These are phyloP conservation scores for Rhizopus delemar DNA, from an alignment of 371 early-diverging fungal genomes.

Conservation along the genomic window DNA sequence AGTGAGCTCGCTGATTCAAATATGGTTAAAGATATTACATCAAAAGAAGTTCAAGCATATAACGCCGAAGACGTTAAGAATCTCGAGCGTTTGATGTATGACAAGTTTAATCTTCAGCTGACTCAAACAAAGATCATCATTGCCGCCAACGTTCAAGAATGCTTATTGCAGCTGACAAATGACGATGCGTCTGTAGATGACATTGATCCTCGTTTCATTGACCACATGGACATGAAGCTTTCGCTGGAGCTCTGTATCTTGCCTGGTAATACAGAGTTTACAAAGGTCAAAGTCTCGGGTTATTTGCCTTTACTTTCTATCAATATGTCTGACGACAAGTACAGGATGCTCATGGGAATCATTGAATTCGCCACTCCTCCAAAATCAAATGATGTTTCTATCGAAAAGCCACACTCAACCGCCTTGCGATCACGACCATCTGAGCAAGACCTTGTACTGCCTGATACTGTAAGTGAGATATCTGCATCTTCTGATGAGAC, in stretches of 20 bases:
- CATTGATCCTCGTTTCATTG: conserved; percentile 62
- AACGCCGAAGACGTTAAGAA: conserved; percentile 55
- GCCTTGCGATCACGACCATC: neutral
- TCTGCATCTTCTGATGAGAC: conserved; percentile 16
- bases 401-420: neutral
- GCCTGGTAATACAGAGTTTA: conserved; percentile 64
- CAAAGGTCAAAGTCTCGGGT: conserved; percentile 71
- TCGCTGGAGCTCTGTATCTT: conserved; percentile 76
- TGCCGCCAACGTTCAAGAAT: conserved; percentile 61
- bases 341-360: conserved; percentile 76
- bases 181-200: conserved; percentile 10
- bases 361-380: conserved; percentile 63
- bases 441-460: conserved; percentile 16
- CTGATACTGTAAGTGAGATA: conserved; percentile 22
- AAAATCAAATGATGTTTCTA: conserved; percentile 24
- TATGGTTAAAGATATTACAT: conserved; percentile 57
- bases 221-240: conserved; percentile 71
- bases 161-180: conserved; percentile 63
- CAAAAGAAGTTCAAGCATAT: conserved; percentile 49
- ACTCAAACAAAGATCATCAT: conserved; percentile 69
- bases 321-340: conserved; percentile 81
- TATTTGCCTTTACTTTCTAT: conserved; percentile 73
- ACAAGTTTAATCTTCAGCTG: conserved; percentile 73
- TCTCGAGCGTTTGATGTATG: conserved; percentile 75
- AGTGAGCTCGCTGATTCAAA: conserved; percentile 69